These are phyloP conservation scores for Heracleum sosnowskyi DNA, from an alignment of 129 eudicot species.

Conservation along the genomic window DNA sequence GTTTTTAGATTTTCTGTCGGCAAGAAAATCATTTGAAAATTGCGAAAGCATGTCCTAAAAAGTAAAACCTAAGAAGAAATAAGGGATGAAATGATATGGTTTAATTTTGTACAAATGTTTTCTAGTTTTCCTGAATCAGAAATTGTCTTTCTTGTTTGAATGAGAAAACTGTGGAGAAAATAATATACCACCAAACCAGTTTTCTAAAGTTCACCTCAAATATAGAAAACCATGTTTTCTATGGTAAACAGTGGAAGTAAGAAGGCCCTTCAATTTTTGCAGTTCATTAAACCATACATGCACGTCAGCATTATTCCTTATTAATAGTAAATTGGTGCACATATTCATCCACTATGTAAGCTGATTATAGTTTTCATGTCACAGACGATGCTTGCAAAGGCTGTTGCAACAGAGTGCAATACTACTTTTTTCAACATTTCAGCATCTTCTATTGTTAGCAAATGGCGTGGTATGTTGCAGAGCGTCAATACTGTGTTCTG, in stretches of 20 bases:
- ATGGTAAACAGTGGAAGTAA: too few relatives aligned
- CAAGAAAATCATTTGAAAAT: too few relatives aligned
- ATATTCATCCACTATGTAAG: neutral
- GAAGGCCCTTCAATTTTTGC: neutral
- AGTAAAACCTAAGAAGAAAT: neutral
- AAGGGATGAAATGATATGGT: neutral
- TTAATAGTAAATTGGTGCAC: neutral
- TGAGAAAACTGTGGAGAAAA: neutral
- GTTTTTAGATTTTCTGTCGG: too few relatives aligned
- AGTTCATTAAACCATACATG: neutral
- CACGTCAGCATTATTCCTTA: neutral
- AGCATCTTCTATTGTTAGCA: slow-evolving; percentile 97
- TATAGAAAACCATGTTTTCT: neutral
- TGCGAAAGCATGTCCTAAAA: neutral
- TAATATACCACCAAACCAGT: neutral
- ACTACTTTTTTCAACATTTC: slow-evolving; percentile 98
- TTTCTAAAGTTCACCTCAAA: neutral
- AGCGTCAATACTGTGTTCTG: neutral
- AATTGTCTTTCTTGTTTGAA: too few relatives aligned
- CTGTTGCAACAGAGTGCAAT: slow-evolving; percentile 99
- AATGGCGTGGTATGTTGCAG: slow-evolving; percentile 89
- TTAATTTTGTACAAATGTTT: neutral
- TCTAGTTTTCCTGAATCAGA: neutral
- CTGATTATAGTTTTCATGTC: slow-evolving; percentile 7
- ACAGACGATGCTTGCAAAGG: slow-evolving; percentile 99